Evolutionary conservation across 2,329 filamentous ascomycete species (phyloP).

Genomic region (Cladosporium cucumerinum): DNA sequence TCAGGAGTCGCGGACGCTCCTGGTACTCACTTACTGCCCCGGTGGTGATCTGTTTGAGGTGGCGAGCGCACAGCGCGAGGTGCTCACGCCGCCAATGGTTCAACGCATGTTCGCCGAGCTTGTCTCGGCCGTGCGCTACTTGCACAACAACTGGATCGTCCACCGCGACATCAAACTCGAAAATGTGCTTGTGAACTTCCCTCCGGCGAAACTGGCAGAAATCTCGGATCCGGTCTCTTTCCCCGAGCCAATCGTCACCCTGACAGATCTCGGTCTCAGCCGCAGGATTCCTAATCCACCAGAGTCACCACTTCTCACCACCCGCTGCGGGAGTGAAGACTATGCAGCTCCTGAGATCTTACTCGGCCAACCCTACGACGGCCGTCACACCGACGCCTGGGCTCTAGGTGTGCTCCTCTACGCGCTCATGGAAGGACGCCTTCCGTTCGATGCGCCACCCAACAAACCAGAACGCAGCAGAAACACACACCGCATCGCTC

Average conservation of each 20-base stretch:
- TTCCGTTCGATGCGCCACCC: constrained; percentile 89
- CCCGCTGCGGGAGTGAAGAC: constrained; percentile 91
- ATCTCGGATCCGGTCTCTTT: constrained; percentile 68
- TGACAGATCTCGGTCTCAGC: constrained; percentile 89
- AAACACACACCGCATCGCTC: constrained; percentile 85
- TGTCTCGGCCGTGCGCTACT: constrained; percentile 77
- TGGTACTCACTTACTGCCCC: constrained; percentile 87
- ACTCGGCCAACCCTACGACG: constrained; percentile 92
- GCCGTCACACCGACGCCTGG: constrained; percentile 89
- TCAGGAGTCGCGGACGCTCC: constrained; percentile 73
- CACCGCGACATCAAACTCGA: constrained; percentile 98
- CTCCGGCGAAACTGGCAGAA: constrained; percentile 59
- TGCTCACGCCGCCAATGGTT: constrained; percentile 67
- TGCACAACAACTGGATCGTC: constrained; percentile 82
- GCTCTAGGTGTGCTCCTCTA: constrained; percentile 91
- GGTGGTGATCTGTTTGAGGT: constrained; percentile 95
- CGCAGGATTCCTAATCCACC: constrained; percentile 69
- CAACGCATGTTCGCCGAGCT: constrained; percentile 87
- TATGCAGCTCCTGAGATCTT: constrained; percentile 96
- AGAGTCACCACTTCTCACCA: constrained; percentile 84
- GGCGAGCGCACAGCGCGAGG: constrained; percentile 66
- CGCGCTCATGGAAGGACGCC: constrained; percentile 83
- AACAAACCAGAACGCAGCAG: constrained; percentile 70
- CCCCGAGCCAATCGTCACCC: constrained; percentile 77
- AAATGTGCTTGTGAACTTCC: constrained; percentile 90